Evolutionary conservation across 1,139 yeast species (phyloP).

Genomic region (Suhomyces taliae): DNA sequence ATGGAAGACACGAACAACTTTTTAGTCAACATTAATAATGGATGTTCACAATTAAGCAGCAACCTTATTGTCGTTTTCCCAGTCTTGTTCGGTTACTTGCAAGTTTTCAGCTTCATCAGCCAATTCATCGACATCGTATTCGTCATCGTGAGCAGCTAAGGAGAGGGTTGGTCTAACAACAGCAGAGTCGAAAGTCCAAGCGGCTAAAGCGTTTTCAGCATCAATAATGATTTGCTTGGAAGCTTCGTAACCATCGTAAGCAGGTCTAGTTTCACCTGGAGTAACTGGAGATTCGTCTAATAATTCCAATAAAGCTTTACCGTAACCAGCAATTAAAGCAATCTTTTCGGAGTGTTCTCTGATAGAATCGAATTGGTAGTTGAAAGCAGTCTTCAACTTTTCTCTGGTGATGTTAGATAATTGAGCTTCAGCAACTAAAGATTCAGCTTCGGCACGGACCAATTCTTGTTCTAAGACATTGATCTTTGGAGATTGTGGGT

Average conservation of each 20-base stretch:
- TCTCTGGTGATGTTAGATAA: conserved; percentile 84
- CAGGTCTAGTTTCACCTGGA: conserved; percentile 89
- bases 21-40: conserved; percentile 6
- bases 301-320: conserved; percentile 79
- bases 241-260: conserved; percentile 85
- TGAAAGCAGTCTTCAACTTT: conserved; percentile 80
- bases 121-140: conserved; percentile 54
- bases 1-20: conserved; percentile 11
- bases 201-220: conserved; percentile 79
- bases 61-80: conserved; percentile 35
- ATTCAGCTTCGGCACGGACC: conserved; percentile 89
- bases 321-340: conserved; percentile 86
- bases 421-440: conserved; percentile 88
- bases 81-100: conserved; percentile 55
- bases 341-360: conserved; percentile 83
- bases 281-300: conserved; percentile 84
- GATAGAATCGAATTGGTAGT: conserved; percentile 79
- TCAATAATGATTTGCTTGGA: conserved; percentile 84
- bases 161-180: conserved; percentile 79
- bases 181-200: conserved; percentile 82
- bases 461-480: conserved; percentile 82
- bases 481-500: conserved; percentile 80
- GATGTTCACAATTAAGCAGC: conserved; percentile 18
- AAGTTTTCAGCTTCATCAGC: conserved; percentile 54
- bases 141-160: conserved; percentile 71